Evolutionary conservation across 768 basidiomycete species (phyloP), one percentile per base, ranked within the genome.

Genomic region (Coprinopsis cinerea): DNA sequence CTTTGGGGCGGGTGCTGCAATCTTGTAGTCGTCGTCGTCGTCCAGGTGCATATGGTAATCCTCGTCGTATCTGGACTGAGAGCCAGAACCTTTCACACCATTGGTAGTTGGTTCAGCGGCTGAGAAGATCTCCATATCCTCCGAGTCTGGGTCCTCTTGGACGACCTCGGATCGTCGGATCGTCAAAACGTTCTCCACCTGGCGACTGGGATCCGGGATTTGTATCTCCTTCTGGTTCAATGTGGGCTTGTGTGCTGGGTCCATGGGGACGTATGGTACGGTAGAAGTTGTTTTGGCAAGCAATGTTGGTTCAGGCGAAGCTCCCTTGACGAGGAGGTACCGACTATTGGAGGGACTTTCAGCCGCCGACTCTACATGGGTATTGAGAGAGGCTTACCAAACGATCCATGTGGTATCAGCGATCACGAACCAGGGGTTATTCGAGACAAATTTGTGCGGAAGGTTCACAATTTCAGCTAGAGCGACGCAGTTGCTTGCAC

Each of bases 351-450:
- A 28, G n/a, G 18, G 23, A 13, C 11, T 40, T 15, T 10, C 34
- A 13, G 25, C 40, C 25, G 55, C 36, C 14, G 20, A 45, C 4
- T 15, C 6, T 10, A 48, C 9, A 4, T 9, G 37, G 43, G 11
- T 4, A 25, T 24, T 18, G 44, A 32, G 24, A 30, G 37, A 20
- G 22, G 58, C 77, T 37, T 55, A 81, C 82, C 82, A 83, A 60
- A 84, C 71, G 46, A 86, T 83, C 84, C 85, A 87, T 35, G 80
- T 73, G 1, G 82, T 82, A 48, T 85, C 67, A 17, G 75, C 63
- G 32, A 86, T 74, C 2, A 86, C 84, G 51, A 79, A 78, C 59
- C 77, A 76, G 0, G 77, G 75, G 35, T 68, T 67, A 0, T 56
- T 55, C 55, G 69, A 76, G n/a, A 80, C 76, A 51, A 83, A 88